A percentile compares a stretch with the other conserved stretches of the same genome.
Conservation (phyloP, 495 filamentous ascomycete genomes). For the Lichina pygmaea region DNA sequence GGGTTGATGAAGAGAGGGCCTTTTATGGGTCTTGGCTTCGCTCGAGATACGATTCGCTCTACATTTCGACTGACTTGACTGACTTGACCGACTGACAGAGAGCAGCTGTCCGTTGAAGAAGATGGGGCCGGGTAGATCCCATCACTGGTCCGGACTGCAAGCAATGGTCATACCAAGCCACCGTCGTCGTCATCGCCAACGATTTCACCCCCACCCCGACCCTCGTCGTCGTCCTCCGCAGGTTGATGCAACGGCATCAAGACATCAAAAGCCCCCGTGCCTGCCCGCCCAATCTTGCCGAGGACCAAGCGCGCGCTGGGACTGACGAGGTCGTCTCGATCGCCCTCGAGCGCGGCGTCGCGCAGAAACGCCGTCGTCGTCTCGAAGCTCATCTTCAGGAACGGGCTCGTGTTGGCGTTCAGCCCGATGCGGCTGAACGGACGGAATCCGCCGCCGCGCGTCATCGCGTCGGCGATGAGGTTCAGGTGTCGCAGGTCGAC, state of each 20-base stretch:
- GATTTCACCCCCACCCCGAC: too few species aligned
- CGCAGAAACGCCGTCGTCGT: slow-evolving; percentile 81
- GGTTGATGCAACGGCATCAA: slow-evolving; percentile 21
- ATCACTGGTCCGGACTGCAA: too few species aligned
- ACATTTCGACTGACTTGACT: too few species aligned
- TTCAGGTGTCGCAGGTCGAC: slow-evolving; percentile 86
- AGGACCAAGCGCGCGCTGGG: slow-evolving; percentile 76
- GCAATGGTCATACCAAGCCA: too few species aligned
- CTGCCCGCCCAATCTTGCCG: slow-evolving; percentile 52
- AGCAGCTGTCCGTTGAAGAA: too few species aligned
- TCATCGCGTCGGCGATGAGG: slow-evolving; percentile 94
- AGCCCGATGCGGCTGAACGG: slow-evolving; percentile 81
- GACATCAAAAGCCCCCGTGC: slow-evolving; percentile 82
- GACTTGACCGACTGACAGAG: too few species aligned
- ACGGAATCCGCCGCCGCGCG: slow-evolving; percentile 56
- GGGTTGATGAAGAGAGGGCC: too few species aligned
- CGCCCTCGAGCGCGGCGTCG: slow-evolving; percentile 70
- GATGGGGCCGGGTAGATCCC: too few species aligned
- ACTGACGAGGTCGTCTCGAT: slow-evolving; percentile 65
- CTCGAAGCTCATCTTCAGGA: slow-evolving; percentile 98
- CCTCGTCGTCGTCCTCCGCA: too few species aligned
- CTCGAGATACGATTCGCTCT: too few species aligned
- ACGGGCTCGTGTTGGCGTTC: slow-evolving; percentile 55
- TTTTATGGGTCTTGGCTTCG: too few species aligned
- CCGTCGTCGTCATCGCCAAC: too few species aligned